Evolutionary conservation across 495 filamentous ascomycete genomes (phyloP).

Genomic region (Usnea hakonensis): DNA sequence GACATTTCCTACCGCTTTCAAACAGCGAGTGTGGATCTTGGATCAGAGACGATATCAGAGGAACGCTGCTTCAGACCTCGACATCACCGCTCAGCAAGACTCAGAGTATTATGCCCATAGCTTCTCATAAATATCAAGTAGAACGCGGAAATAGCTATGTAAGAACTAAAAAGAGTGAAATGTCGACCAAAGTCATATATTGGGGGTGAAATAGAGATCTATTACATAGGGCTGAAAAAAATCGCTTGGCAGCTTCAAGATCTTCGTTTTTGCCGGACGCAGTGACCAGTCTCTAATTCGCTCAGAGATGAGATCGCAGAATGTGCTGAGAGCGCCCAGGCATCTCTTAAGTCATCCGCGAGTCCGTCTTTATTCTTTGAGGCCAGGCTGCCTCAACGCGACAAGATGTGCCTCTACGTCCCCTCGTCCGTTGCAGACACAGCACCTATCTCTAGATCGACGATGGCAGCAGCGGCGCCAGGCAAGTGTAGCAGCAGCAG

Average conservation of each 20-base stretch:
- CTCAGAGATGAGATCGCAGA: conserved; percentile 30
- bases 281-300: neutral
- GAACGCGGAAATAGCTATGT: too few species aligned
- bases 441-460: conserved; percentile 20
- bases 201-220: too few species aligned
- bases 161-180: too few species aligned
- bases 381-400: conserved; percentile 22
- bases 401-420: conserved; percentile 22
- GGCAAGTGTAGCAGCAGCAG: conserved; percentile 34
- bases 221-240: too few species aligned
- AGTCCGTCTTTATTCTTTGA: neutral
- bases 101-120: too few species aligned
- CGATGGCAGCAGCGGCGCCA: conserved; percentile 31
- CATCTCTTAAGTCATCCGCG: conserved; percentile 13
- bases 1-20: neutral
- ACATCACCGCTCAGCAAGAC: neutral
- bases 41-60: neutral
- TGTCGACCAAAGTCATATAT: too few species aligned
- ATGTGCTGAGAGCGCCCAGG: conserved; percentile 23
- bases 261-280: neutral
- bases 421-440: conserved; percentile 11
- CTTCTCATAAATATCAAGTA: too few species aligned
- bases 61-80: neutral
- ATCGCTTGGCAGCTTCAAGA: neutral
- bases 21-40: neutral